Percentiles rank a stretch among this genome's conserved stretches.
Conservation (phyloP, 1,284 basidiomycete species). For the Cutaneotrichosporon sp. region DNA sequence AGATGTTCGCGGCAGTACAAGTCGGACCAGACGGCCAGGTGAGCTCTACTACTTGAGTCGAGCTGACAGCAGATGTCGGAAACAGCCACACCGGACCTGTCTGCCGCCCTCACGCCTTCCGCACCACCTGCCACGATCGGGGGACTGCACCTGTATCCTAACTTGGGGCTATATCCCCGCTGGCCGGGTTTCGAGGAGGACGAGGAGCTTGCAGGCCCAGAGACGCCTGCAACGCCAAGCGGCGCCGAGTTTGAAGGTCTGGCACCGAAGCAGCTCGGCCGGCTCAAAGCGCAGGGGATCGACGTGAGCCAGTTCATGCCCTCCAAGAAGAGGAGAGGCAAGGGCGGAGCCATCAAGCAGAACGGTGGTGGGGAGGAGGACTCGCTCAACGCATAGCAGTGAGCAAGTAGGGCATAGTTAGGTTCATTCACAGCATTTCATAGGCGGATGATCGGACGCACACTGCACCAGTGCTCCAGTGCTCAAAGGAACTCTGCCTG, state of each 20-base stretch:
- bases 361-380: too few species aligned
- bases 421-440: too few species aligned
- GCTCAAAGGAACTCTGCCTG: too few species aligned
- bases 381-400: too few species aligned
- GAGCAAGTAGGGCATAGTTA: too few species aligned
- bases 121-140: neutral
- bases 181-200: slow-evolving; percentile 48
- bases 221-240: slow-evolving; percentile 7
- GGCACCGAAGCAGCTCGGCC: slow-evolving; percentile 34
- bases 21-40: slow-evolving; percentile 23
- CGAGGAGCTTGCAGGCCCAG: slow-evolving; percentile 28
- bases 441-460: too few species aligned
- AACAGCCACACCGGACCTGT: too few species aligned
- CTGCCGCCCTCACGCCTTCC: neutral
- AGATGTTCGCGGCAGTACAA: slow-evolving; percentile 9
- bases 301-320: slow-evolving; percentile 34
- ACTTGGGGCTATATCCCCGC: slow-evolving; percentile 41
- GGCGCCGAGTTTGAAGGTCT: slow-evolving; percentile 19
- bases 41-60: neutral
- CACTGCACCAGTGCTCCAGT: too few species aligned
- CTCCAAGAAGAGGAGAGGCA: slow-evolving; percentile 24
- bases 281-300: slow-evolving; percentile 41
- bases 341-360: too few species aligned
- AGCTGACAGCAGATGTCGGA: neutral
- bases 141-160: slow-evolving; percentile 34